Conservation (phyloP, 75 land plant genomes). For the Ceratopteris richardii region DNA sequence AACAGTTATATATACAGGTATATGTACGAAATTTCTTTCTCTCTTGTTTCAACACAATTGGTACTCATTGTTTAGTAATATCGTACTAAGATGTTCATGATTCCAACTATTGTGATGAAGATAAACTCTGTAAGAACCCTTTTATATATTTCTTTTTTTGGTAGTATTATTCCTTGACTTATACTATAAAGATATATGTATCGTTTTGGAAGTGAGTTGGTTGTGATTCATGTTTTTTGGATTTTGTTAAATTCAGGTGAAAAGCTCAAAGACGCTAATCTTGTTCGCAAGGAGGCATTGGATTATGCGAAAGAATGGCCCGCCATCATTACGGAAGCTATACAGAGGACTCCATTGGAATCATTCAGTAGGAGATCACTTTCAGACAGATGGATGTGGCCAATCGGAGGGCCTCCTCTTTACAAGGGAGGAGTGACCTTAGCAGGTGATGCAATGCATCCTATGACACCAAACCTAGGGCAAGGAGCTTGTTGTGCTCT, state of each 20-base stretch:
- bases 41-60: too few species aligned
- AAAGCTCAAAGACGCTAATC: conserved; percentile 11
- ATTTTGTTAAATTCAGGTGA: conserved; percentile 1
- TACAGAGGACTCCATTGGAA: conserved; percentile 24
- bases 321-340: conserved; percentile 7
- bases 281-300: conserved; percentile 12
- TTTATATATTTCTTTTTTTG: too few species aligned
- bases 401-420: neutral
- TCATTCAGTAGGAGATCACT: conserved; percentile 17
- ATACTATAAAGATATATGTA: too few species aligned
- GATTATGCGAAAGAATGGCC: conserved; percentile 15
- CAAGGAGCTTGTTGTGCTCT: conserved; percentile 70
- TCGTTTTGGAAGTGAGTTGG: too few species aligned
- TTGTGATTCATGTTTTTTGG: neutral
- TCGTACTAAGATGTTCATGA: too few species aligned
- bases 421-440: conserved; percentile 39
- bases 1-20: too few species aligned
- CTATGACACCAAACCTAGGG: conserved; percentile 79
- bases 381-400: conserved; percentile 24
- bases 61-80: too few species aligned
- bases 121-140: too few species aligned
- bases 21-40: too few species aligned
- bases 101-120: too few species aligned
- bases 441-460: conserved; percentile 78
- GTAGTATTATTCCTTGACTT: too few species aligned